A percentile compares a stretch with the other conserved stretches of the same genome.
These are phyloP conservation scores for Aegilops sharonensis DNA, from an alignment of 176 grass and related monocot genomes.

Conservation along the genomic window DNA sequence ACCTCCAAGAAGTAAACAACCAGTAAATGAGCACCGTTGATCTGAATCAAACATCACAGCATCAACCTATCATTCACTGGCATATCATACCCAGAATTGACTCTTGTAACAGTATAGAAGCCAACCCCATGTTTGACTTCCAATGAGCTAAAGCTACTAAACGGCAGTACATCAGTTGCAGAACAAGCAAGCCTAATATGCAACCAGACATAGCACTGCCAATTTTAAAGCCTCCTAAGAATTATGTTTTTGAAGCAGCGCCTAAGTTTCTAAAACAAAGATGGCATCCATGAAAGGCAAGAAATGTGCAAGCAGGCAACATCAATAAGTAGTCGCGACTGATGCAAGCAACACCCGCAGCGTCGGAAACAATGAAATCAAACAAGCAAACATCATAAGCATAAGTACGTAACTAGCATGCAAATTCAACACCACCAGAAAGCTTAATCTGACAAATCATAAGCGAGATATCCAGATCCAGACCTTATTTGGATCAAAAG, in stretches of 20 bases:
- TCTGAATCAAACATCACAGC: not conserved
- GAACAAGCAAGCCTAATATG: not conserved
- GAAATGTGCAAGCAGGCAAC: not conserved
- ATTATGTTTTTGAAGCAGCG: not conserved
- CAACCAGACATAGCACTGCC: not conserved
- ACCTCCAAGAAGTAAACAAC: not conserved
- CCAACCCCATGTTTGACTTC: not conserved
- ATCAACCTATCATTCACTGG: not conserved
- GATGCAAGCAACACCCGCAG: not conserved
- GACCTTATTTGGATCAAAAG: constrained; percentile 30
- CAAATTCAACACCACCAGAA: not conserved
- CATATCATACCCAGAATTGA: not conserved
- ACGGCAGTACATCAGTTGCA: not conserved
- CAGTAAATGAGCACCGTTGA: too few relatives aligned
- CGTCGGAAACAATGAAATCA: not conserved
- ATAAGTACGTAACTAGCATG: not conserved
- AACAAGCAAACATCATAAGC: not conserved
- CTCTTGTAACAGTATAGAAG: not conserved
- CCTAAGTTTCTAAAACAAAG: not conserved
- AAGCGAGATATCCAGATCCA: not conserved
- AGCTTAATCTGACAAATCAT: constrained; percentile 7
- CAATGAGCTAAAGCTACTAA: not conserved
- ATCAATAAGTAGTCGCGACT: not conserved
- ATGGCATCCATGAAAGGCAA: not conserved
- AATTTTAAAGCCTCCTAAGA: not conserved